Conservation (phyloP, 345 rosid genomes). For the thale cress (Arabidopsis thaliana) region TAIR10.1 NC_003075.7:1045501-1046000, state of each 20-base stretch:
- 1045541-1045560: constrained; percentile 11
- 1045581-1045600: neutral
- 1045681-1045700: neutral
- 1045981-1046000: neutral
- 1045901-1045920: constrained; percentile 1
- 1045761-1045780: neutral
- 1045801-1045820: constrained; percentile 34
- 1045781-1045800: neutral
- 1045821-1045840: constrained; percentile 31
- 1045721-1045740: constrained; percentile 37
- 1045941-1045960: neutral
- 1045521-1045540: neutral
- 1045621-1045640: constrained; percentile 9
- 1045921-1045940: neutral
- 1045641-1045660: constrained; percentile 27
- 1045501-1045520: neutral
- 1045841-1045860: neutral
- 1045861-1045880: neutral
- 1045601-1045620: constrained; percentile 9
- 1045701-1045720: constrained; percentile 1
- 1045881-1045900: neutral
- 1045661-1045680: constrained; percentile 17
- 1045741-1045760: constrained; percentile 31
- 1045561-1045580: constrained; percentile 21
- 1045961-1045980: constrained; percentile 12